Conservation (phyloP, 73 alveolate genomes). For the Symbiodinium pilosum region DNA sequence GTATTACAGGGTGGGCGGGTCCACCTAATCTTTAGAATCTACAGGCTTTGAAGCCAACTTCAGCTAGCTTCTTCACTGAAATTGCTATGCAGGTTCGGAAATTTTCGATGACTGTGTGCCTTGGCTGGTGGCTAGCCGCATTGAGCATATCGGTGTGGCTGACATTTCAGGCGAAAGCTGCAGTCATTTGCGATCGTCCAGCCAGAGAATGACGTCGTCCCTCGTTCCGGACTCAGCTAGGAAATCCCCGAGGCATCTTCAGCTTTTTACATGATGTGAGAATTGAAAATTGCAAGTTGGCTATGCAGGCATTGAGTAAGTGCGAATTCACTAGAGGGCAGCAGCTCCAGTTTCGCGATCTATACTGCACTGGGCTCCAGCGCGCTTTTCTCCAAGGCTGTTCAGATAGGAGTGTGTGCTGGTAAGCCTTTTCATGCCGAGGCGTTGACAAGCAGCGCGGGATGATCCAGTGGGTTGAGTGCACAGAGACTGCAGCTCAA, state of each 20-base stretch:
- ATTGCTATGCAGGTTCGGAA: background rate
- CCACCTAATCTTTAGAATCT: too few species aligned
- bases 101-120: background rate
- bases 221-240: constrained; percentile 2
- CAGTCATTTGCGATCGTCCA: constrained; percentile 45
- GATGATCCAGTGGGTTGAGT: constrained; percentile 57
- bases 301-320: too few species aligned
- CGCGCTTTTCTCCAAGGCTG: too few species aligned
- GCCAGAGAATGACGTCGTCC: constrained; percentile 72
- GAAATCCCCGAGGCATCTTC: background rate
- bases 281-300: too few species aligned
- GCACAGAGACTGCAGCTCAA: background rate
- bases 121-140: background rate
- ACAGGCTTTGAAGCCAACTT: too few species aligned
- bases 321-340: too few species aligned
- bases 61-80: too few species aligned
- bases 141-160: background rate
- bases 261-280: background rate
- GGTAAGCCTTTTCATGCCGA: too few species aligned
- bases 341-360: too few species aligned
- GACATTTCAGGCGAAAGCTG: background rate
- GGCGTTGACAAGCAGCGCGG: constrained; percentile 81
- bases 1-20: too few species aligned
- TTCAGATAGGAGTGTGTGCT: too few species aligned
- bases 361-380: too few species aligned